phyloP scores from a whole-genome alignment of 2,329 filamentous ascomycete species.

The Beauveria sp. region DNA sequence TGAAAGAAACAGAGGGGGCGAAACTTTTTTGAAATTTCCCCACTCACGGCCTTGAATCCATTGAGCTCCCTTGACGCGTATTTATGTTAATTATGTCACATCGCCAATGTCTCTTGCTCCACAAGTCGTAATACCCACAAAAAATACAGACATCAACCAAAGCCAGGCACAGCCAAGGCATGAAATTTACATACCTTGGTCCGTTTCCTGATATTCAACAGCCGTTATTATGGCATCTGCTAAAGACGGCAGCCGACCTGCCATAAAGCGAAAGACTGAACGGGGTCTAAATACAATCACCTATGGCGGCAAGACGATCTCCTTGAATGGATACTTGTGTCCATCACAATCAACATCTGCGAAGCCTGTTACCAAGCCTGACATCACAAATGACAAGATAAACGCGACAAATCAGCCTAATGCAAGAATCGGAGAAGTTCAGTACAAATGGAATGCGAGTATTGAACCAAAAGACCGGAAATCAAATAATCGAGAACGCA shows the following conservation, averaged over 20 bases:
- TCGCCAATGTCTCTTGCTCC: too few species aligned
- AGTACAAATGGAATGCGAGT: background rate
- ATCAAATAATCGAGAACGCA: conserved; percentile 11
- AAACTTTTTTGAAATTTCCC: too few species aligned
- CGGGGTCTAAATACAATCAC: conserved; percentile 31
- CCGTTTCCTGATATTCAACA: background rate
- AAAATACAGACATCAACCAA: background rate
- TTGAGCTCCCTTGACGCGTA: too few species aligned
- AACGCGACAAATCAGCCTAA: background rate
- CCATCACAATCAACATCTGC: conserved; percentile 27
- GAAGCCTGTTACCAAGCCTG: conserved; percentile 13
- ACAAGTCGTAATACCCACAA: background rate
- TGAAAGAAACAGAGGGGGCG: too few species aligned
- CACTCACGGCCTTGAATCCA: too few species aligned
- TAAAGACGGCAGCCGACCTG: conserved; percentile 19
- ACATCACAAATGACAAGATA: conserved; percentile 3
- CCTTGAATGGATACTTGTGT: conserved; percentile 41
- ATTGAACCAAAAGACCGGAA: background rate
- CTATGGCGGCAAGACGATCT: conserved; percentile 42
- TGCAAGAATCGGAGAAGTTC: background rate
- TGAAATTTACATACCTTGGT: background rate
- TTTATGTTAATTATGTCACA: too few species aligned
- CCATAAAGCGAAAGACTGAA: conserved; percentile 31
- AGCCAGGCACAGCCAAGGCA: background rate
- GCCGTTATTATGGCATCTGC: conserved; percentile 19